These are phyloP conservation scores for Apophysomyces trapeziformis DNA, from an alignment of 371 early-diverging fungal species.

Conservation along the genomic window DNA sequence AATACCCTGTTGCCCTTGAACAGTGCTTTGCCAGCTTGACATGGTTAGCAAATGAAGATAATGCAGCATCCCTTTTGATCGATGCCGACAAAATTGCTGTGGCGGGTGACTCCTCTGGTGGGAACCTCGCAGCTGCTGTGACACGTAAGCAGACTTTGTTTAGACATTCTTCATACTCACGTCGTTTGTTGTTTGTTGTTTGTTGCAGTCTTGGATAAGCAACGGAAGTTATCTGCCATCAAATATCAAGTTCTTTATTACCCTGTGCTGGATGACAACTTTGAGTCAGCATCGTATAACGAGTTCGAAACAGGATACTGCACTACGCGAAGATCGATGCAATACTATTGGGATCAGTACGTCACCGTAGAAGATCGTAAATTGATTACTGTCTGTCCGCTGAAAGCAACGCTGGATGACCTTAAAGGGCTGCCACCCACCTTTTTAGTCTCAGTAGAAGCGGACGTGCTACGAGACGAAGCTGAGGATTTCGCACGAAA, in stretches of 20 bases:
- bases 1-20: constrained; percentile 33
- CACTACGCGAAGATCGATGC: constrained; percentile 14
- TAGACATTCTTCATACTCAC: not conserved
- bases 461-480: constrained; percentile 23
- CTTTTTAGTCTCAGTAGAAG: constrained; percentile 21
- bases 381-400: constrained; percentile 1
- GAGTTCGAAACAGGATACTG: constrained; percentile 1
- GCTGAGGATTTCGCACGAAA: constrained; percentile 20
- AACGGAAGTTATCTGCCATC: constrained; percentile 17
- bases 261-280: constrained; percentile 28
- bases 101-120: constrained; percentile 30
- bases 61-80: constrained; percentile 14
- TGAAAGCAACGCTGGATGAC: constrained; percentile 12
- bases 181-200: too few species aligned
- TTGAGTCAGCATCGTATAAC: constrained; percentile 30
- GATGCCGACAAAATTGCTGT: constrained; percentile 21
- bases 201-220: constrained; percentile 19
- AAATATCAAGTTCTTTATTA: constrained; percentile 36
- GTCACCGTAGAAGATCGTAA: constrained; percentile 6
- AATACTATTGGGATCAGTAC: not conserved
- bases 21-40: constrained; percentile 27
- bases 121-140: constrained; percentile 24
- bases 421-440: constrained; percentile 11
- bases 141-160: constrained; percentile 10
- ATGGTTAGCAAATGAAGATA: constrained; percentile 25